These are phyloP conservation scores for Arabidopsis arenosa DNA, from an alignment of 345 rosid genomes.

Conservation along the genomic window DNA sequence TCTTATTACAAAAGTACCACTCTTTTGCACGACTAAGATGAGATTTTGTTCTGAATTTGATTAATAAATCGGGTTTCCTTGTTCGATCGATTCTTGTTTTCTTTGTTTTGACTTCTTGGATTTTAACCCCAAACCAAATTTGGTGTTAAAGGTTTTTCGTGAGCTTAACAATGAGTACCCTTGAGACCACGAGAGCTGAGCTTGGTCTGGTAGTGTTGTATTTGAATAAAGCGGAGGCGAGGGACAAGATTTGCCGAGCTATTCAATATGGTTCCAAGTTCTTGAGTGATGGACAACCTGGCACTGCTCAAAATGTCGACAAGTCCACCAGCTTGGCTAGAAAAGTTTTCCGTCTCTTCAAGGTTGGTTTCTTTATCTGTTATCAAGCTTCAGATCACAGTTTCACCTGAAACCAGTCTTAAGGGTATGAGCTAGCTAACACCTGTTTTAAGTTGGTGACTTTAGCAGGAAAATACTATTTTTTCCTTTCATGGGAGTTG, in stretches of 20 bases:
- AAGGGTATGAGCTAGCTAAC: background rate
- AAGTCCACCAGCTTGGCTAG: constrained; percentile 93
- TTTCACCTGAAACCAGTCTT: background rate
- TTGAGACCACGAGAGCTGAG: constrained; percentile 91
- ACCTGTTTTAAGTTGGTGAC: no score
- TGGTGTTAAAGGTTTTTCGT: background rate
- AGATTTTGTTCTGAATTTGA: constrained; percentile 4
- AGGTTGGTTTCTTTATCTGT: constrained; percentile 51
- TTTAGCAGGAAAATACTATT: no score
- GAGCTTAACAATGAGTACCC: constrained; percentile 52
- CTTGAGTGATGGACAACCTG: constrained; percentile 81
- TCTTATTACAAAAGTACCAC: background rate
- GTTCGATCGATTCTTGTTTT: background rate
- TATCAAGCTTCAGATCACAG: background rate
- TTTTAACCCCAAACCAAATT: background rate
- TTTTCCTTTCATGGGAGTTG: background rate
- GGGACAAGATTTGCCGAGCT: constrained; percentile 98
- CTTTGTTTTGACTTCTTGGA: background rate
- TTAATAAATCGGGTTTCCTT: background rate
- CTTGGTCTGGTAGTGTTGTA: constrained; percentile 82
- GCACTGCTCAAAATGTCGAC: constrained; percentile 93
- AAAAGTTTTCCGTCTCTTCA: constrained; percentile 93
- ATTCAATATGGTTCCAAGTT: constrained; percentile 96
- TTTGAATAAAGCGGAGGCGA: constrained; percentile 94
- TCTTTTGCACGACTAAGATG: constrained; percentile 9